Base-by-base conservation (phyloP, 805 yeast species). In the Ogataea populi-albae region DNA sequence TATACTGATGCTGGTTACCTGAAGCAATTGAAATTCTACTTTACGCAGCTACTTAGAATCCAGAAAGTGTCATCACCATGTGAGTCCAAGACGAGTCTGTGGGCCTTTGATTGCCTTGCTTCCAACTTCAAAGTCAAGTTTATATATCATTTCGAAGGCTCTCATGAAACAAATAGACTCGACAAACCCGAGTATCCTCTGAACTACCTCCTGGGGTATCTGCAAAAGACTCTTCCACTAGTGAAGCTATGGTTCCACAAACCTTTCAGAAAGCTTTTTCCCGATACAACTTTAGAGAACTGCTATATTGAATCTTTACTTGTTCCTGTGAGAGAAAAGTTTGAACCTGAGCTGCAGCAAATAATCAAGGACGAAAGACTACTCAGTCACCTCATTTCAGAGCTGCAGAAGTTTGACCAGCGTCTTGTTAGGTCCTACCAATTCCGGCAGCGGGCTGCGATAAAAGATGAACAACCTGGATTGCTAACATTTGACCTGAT, bases 141-240 rank as follows among this genome's bases (percentile, higher is more conserved):
- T 50, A 60, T 66, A 26, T 83, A 61, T 58, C 86, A 84, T 52
- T 83, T 82, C 50, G 71, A 73, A 32, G 63, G 73, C 4, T 61
- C 68, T 19, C 63, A 57, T 25, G 82, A 79, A 22, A 82, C 89
- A 0, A 81, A 80, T 48, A 70, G 76, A 29, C 50, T 75, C 17
- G 79, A 80, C 38, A 77, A 77, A 49, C 89, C 91, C 1, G 89
- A 83, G 52, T 82, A 86, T 81, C 72, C 79, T 3, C 68, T 81
- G 40, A 57, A 63, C 12, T 81, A 71, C 47, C 52, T 73, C 5
- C 71, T 67, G 39, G 62, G 65, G 10, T 73, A 69, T 41, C 35
- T 75, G 14, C 44, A 50, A 4, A 47, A 36, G 49, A 64, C 44
- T 29, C 57, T 34, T 40, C 58, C 23, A 12, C 46, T 12, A 34